Base-by-base conservation (phyloP, 352 stramenopile species). In the Phytophthora sp. region DNA sequence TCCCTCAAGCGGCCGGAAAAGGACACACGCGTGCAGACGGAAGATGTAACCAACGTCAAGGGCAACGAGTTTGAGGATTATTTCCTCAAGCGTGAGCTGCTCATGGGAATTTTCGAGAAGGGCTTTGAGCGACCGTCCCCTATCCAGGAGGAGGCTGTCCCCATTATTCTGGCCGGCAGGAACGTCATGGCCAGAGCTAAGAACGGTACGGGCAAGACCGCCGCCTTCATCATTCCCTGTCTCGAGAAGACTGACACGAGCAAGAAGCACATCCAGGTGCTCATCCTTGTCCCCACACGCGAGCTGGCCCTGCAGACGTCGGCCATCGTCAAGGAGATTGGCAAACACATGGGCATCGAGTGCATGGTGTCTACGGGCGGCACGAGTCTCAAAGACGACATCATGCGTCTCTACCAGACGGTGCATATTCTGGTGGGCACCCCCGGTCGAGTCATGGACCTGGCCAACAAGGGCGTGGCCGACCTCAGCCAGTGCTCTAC, bases 51-150 rank as follows among this genome's bases (percentile, higher is more conserved):
- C 47, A 97, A 98, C 73, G 98, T 98, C 47, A 99, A 99, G 73
- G 97, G 98, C 71, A 98, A 99, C 70, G 97, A 99, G 49, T 99
- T 99, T 82, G 97, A 99, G 88, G 97, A 99, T 76, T 99, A 99
- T 76, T 99, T 99, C 69, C 86, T 99, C 55, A 99, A 99, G 82
- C 87, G 96, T 51, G 97, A 99, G 66, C 84, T 99, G 51, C 80
- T 99, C 23, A 99, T 99, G 96, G 98, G 97, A 53, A 99, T 99
- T 76, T 99, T 99, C 65, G 97, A 99, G 71, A 99, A 99, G 73
- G 98, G 98, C 21, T 99, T 99, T 75, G 98, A 99, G 72, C 97
- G 97, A 33, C 98, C 98, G 30, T 99, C 94, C 29, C 97, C 98
- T 13, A 99, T 99, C 67, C 98, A 99, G 71, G 97, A 99, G 79